Conservation (phyloP, 345 rosid species). For the Isatis tinctoria region DNA sequence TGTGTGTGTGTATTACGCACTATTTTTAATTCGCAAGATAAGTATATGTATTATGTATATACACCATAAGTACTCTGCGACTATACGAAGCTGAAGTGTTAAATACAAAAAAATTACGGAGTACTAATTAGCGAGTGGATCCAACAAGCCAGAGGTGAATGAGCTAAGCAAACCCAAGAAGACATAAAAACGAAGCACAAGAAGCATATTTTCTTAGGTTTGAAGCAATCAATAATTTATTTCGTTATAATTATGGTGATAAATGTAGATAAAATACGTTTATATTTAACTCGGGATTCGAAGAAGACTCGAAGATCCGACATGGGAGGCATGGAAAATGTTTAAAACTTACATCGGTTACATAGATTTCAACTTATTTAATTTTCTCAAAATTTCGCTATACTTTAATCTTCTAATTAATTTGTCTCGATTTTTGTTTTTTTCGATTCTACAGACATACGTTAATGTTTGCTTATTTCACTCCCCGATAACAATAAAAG, state of each 20-base stretch:
- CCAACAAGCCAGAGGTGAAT: slow-evolving; percentile 26
- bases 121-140: background rate
- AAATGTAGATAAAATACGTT: background rate
- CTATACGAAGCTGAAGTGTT: background rate
- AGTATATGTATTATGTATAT: too few species aligned
- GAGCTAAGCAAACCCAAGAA: slow-evolving; percentile 27
- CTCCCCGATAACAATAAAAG: slow-evolving; percentile 25
- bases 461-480: slow-evolving; percentile 38
- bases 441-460: slow-evolving; percentile 38
- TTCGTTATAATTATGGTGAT: background rate
- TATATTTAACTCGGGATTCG: slow-evolving; percentile 24
- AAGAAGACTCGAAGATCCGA: slow-evolving; percentile 34
- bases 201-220: slow-evolving; percentile 32
- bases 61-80: background rate
- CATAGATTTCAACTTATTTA: background rate
- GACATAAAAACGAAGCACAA: slow-evolving; percentile 30
- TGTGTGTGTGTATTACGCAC: too few species aligned
- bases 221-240: slow-evolving; percentile 20
- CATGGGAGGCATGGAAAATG: slow-evolving; percentile 29
- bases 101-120: background rate
- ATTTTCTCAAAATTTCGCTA: background rate
- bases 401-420: slow-evolving; percentile 2
- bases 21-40: too few species aligned
- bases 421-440: slow-evolving; percentile 30
- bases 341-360: slow-evolving; percentile 25